Base-by-base conservation (phyloP, 1,139 yeast species). In the Scheffersomyces segobiensis region DNA sequence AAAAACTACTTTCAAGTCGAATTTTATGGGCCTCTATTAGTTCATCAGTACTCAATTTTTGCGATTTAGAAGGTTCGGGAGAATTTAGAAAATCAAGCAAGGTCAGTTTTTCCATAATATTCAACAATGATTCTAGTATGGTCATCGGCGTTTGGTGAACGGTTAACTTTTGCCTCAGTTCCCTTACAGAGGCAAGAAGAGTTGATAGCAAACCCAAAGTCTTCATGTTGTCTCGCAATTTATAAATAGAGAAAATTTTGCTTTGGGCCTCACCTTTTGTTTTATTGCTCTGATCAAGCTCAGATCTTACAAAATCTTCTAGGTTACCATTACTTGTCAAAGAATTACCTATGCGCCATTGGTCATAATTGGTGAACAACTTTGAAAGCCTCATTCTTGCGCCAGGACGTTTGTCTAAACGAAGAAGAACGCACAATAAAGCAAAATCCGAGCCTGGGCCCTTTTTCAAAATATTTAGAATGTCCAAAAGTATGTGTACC, bases 401-500 rank as follows among this genome's bases (percentile, higher is more conserved):
- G 0, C 77, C 77, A 4, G 60, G 54, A n/a, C 61, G 64, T 10
- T 61, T 58, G 59, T 78, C 82, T n/a, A 80, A 54, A 10, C 66
- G 59, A 50, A 70, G 59, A 5, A 80, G 57, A 1, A 72, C 56
- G 57, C 74, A 69, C 51, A 80, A 57, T 49, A 79, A 63, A 17
- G 78, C 71, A 58, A 80, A 70, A 53, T 77, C 80, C 39, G 77
- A 65, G 1, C 79, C 77, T 3, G 69, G 60, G 5, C 73, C 73
- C 18, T 68, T 65, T 20, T 69, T 70, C 1, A 79, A 51, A 0
- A 87, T 72, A 60, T 78, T 80, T 57, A 87, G 66, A 24, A 87
- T 71, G 59, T 86, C 85, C 21, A 87, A 65, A 14, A 87, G 70
- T 49, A 82, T 69, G 59, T 82, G 85, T 0, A 86, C 73, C 42